Conservation (phyloP, 371 early-diverging fungal genomes). For the Chytridium lagenaria region DNA sequence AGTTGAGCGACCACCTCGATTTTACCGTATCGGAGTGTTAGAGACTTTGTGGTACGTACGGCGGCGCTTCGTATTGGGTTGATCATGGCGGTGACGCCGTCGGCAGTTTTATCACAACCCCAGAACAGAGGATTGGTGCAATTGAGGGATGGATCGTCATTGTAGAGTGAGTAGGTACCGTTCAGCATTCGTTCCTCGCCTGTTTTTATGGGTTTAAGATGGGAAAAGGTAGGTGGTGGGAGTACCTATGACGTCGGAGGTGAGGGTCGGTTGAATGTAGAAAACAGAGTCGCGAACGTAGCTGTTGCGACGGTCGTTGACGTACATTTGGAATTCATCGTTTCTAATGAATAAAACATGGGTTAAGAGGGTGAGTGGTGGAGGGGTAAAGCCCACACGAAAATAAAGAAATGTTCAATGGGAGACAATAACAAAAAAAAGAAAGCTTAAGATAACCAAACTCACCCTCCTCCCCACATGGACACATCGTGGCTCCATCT, state of each 20-base stretch:
- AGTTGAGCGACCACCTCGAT: conserved; percentile 70
- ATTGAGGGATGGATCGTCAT: conserved; percentile 30
- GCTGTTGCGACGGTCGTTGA: conserved; percentile 51
- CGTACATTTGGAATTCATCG: conserved; percentile 36
- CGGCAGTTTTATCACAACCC: conserved; percentile 65
- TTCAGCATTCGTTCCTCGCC: background rate
- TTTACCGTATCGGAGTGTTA: conserved; percentile 58
- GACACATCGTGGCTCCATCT: conserved; percentile 43
- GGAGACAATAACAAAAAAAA: no score
- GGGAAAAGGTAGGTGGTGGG: no score
- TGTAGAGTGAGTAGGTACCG: conserved; percentile 47
- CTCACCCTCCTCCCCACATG: conserved; percentile 35
- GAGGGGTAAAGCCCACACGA: no score
- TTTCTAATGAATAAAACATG: conserved; percentile 17
- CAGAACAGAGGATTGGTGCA: conserved; percentile 47
- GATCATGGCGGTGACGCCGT: conserved; percentile 62
- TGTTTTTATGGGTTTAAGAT: background rate
- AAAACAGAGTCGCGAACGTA: conserved; percentile 69
- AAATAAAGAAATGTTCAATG: no score
- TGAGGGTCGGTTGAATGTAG: conserved; percentile 70
- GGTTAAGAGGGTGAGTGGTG: background rate
- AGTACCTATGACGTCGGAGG: conserved; percentile 41
- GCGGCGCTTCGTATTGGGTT: conserved; percentile 73
- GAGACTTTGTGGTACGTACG: conserved; percentile 60
- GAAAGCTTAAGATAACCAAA: no score